A percentile compares a stretch with the other conserved stretches of the same genome.
Conservation (phyloP, 2,329 filamentous ascomycete genomes). For the Triangularia verruculosa region DNA sequence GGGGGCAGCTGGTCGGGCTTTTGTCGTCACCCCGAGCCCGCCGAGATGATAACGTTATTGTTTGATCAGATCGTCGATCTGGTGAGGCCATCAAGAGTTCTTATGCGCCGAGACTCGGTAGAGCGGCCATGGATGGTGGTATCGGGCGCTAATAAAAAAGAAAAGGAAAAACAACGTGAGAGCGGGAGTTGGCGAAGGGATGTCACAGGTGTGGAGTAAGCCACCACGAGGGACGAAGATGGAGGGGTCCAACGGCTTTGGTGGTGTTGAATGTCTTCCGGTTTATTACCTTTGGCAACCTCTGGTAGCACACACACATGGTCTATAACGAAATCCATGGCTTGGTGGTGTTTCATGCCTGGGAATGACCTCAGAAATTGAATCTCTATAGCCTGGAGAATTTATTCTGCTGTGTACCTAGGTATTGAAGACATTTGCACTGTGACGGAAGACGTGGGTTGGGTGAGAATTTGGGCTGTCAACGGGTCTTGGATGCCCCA, state of each 20-base stretch:
- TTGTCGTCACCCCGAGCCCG: neutral
- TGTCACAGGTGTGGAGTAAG: neutral
- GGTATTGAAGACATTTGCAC: neutral
- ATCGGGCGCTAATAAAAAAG: too few relatives aligned
- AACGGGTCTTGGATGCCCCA: neutral
- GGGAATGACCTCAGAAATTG: too few relatives aligned
- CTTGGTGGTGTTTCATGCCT: too few relatives aligned
- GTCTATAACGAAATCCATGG: too few relatives aligned
- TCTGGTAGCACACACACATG: too few relatives aligned
- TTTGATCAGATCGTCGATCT: neutral
- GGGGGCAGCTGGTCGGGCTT: neutral
- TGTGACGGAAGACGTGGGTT: neutral
- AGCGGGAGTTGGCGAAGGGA: neutral
- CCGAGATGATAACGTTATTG: neutral
- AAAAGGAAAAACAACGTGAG: neutral
- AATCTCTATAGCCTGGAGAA: too few relatives aligned
- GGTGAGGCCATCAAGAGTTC: neutral
- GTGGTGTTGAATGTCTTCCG: neutral
- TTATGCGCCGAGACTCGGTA: neutral
- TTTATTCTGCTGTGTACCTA: too few relatives aligned
- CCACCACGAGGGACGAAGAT: neutral
- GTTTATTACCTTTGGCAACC: neutral
- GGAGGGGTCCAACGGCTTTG: neutral
- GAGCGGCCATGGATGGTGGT: neutral
- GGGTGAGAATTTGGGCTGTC: neutral